Base-by-base conservation (phyloP, 2,329 filamentous ascomycete species). In the Neofusicoccum sp. region DNA sequence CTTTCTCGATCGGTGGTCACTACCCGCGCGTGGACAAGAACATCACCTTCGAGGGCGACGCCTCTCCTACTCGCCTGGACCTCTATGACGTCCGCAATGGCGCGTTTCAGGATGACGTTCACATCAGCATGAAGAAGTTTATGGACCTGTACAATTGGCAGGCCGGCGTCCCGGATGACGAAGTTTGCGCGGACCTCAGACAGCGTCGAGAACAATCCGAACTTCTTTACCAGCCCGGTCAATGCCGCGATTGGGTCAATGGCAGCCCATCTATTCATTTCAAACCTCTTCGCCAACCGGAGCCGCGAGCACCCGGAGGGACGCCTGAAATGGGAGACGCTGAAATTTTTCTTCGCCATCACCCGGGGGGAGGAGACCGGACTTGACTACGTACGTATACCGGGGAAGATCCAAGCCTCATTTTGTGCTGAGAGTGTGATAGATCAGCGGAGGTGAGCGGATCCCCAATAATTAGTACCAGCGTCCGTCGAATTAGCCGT, bases 1-100 rank as follows among this genome's bases (percentile, higher is more conserved):
- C 78, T 3, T 84, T 83, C 71, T 85, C 83, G 1, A 85, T 85
- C 44, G 83, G 83, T 9, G 56, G 81, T 79, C 14, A 71, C 74
- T 28, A 44, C 4, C 16, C 29, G 3, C 22, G 22, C 9, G 43
- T 73, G 71, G 59, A 66, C 66, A 31, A 71, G 70, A 54, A 44
- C 28, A 12, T 8, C 12, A 16, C 37, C 7, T 81, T 85, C 67
- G 84, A 86, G 73, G 74, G 79, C 0, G 84, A 86, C 69, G 80
- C 76, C 0, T 85, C 82, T 44, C 77, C 79, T 48, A 84, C 83
- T 0, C 78, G 84, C 1, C 78, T 79, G 33, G 84, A 86, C 64
- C 71, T 87, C 0, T 85, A 85, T 68, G 68, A 76, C 11, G 81
- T 29, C 12, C 77, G 2, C 80, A 81, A 3, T 79, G 86, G 3